phyloP scores from a whole-genome alignment of 2,329 filamentous ascomycete species.

The Trichothecium sympodiale region DNA sequence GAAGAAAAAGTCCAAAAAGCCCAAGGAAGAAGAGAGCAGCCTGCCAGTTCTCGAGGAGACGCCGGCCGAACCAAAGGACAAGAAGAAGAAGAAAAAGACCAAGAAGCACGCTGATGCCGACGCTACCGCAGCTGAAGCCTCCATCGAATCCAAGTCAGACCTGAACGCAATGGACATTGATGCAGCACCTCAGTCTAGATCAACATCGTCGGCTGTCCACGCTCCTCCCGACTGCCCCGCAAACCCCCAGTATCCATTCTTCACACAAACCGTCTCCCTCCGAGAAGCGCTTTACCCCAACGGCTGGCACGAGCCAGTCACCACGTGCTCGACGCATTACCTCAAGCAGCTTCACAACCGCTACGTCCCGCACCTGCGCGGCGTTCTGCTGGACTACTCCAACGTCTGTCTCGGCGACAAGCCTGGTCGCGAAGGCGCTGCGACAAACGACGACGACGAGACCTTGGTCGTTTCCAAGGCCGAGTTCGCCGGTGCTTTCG shows the following conservation, averaged over 20 bases:
- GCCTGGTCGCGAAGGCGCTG: slow-evolving; percentile 37
- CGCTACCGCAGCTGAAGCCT: slow-evolving; percentile 4
- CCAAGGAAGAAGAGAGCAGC: background rate
- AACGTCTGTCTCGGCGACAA: slow-evolving; percentile 55
- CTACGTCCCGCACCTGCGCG: slow-evolving; percentile 62
- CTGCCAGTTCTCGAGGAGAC: slow-evolving; percentile 6
- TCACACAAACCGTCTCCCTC: slow-evolving; percentile 68
- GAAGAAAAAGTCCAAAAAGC: slow-evolving; percentile 14
- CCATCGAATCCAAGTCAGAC: slow-evolving; percentile 9
- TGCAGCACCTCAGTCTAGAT: slow-evolving; percentile 15
- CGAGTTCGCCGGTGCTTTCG: slow-evolving; percentile 78
- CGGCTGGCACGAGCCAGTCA: slow-evolving; percentile 58
- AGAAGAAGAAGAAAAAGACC: slow-evolving; percentile 19
- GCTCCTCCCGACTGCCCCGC: slow-evolving; percentile 26
- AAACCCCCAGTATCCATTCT: slow-evolving; percentile 55
- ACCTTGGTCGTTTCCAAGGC: slow-evolving; percentile 45
- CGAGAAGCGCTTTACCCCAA: slow-evolving; percentile 65
- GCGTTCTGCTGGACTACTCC: slow-evolving; percentile 64
- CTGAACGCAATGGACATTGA: slow-evolving; percentile 30
- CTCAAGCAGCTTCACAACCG: slow-evolving; percentile 65
- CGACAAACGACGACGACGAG: slow-evolving; percentile 37
- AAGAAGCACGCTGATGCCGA: slow-evolving; percentile 11
- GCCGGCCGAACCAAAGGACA: slow-evolving; percentile 10
- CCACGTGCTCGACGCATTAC: slow-evolving; percentile 62
- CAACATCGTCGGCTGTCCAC: slow-evolving; percentile 21